Evolutionary conservation across 768 basidiomycete genomes (phyloP), one percentile per base, ranked within the genome.

Genomic region (Amanita fuliginea): DNA sequence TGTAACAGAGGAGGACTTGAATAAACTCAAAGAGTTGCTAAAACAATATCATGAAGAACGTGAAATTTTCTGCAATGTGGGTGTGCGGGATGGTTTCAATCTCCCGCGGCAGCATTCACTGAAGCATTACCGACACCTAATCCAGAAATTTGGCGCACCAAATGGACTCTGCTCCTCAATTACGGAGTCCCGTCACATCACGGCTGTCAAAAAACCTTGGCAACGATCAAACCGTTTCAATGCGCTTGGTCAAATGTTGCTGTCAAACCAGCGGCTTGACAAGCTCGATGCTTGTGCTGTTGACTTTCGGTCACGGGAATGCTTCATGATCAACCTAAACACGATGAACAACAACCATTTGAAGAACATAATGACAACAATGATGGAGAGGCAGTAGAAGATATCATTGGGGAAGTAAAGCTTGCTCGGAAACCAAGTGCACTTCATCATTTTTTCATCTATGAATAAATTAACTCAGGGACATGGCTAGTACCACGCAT

Each of bases 211-310:
- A 16, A 4, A n/a, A 3, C 1, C 6, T 16, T 44, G 6, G 1
- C 26, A 16, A 10, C 6, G 26, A 3, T 44, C 53, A 4, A 54
- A 24, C 22, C 32, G 14, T 13, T 46, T 46, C 32, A 11, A 51
- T 16, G 44, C 50, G 14, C 44, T 54, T 5, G 39, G 45, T 2
- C 53, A 54, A 42, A 54, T 54, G 49, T 41, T 54, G 3, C 21
- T 47, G 8, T 43, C 42, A 7, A 54, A 22, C 5, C 22, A 3
- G 22, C 22, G 22, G 3, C 22, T 22, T 5, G 22, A 22, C 22
- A 22, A 22, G 5, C 22, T 22, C 2, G 22, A 22, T 26, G 22
- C 22, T 3, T 22, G 22, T 22, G 22, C 22, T 22, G 22, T 22
- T 3, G 8, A 37, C 3, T 37, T 13, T 7, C n/a, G n/a, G n/a